These are phyloP conservation scores for Albizia julibrissin DNA, from an alignment of 306 rosid species.

Conservation along the genomic window DNA sequence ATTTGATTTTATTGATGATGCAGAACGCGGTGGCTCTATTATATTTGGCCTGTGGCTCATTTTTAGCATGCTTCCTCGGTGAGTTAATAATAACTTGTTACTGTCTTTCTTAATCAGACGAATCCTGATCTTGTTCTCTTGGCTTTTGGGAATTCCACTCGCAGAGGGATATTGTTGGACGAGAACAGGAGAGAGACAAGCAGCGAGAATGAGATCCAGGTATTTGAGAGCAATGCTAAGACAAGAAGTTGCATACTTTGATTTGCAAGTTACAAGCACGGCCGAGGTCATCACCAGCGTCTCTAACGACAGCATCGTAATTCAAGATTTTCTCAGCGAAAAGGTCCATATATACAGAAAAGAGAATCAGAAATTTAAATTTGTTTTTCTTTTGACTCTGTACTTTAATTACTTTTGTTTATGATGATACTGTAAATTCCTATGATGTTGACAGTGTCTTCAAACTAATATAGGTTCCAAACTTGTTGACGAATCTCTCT, in stretches of 20 bases:
- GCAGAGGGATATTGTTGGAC: conserved; percentile 97
- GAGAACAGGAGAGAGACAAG: conserved; percentile 92
- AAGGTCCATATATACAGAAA: conserved; percentile 49
- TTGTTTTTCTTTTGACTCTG: not conserved
- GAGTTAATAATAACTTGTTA: conserved; percentile 30
- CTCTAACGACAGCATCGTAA: conserved; percentile 77
- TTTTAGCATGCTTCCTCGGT: conserved; percentile 80
- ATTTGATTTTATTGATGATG: conserved; percentile 36
- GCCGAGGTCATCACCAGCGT: conserved; percentile 88
- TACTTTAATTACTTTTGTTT: not conserved
- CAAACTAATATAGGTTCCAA: conserved; percentile 58
- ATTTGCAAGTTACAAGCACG: conserved; percentile 85
- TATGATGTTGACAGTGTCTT: not conserved
- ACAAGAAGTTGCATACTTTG: conserved; percentile 93
- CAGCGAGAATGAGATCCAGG: conserved; percentile 84
- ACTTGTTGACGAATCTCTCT: conserved; percentile 64
- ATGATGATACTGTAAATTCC: not conserved
- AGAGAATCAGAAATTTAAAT: not conserved
- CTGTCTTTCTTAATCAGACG: not conserved
- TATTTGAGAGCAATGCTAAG: conserved; percentile 82
- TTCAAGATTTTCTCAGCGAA: conserved; percentile 86
- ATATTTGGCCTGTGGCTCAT: conserved; percentile 72
- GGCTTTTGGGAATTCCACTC: not conserved
- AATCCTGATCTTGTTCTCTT: not conserved
- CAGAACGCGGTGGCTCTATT: conserved; percentile 78